Evolutionary conservation across 1,284 basidiomycete species (phyloP).

Genomic region (Apiotrichum brassicae): DNA sequence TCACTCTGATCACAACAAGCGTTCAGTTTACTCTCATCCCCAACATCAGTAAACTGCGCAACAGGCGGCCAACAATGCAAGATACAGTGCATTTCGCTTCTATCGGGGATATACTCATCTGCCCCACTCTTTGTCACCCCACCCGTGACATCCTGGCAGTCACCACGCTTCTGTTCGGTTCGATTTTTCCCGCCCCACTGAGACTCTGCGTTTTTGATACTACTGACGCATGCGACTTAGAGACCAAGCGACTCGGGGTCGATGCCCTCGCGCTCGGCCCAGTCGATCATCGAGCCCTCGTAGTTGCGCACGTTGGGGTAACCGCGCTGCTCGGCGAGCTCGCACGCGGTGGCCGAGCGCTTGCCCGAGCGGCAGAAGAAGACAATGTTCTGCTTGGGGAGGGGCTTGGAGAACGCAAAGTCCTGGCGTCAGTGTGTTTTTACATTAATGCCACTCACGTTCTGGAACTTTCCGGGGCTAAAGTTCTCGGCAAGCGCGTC

Average conservation of each 20-base stretch:
- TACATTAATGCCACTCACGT: conserved; percentile 30
- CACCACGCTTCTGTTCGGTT: too few relatives aligned
- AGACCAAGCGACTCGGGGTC: conserved; percentile 1
- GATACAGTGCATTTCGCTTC: too few relatives aligned
- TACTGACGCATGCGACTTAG: too few relatives aligned
- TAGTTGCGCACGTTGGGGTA: conserved; percentile 84
- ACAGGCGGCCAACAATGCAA: too few relatives aligned
- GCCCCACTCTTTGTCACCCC: too few relatives aligned
- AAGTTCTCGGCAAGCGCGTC: conserved; percentile 58
- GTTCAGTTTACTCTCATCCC: too few relatives aligned
- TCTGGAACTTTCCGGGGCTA: conserved; percentile 57
- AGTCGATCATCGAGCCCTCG: conserved; percentile 87
- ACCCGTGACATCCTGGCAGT: too few relatives aligned
- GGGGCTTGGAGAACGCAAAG: conserved; percentile 80
- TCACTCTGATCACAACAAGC: too few relatives aligned
- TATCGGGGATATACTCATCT: too few relatives aligned
- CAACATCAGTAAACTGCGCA: too few relatives aligned
- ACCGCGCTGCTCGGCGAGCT: conserved; percentile 76
- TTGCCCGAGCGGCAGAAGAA: conserved; percentile 94
- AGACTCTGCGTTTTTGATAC: too few relatives aligned
- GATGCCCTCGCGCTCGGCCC: conserved; percentile 52
- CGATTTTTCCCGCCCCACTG: too few relatives aligned
- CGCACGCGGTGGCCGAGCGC: conserved; percentile 73
- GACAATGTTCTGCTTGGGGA: conserved; percentile 66
- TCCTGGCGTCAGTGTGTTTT: conserved; percentile 32